A percentile compares a stretch with the other conserved stretches of the same genome.
These are phyloP conservation scores for Fusarium transvaalense DNA, from an alignment of 2,329 filamentous ascomycete genomes.

Conservation along the genomic window DNA sequence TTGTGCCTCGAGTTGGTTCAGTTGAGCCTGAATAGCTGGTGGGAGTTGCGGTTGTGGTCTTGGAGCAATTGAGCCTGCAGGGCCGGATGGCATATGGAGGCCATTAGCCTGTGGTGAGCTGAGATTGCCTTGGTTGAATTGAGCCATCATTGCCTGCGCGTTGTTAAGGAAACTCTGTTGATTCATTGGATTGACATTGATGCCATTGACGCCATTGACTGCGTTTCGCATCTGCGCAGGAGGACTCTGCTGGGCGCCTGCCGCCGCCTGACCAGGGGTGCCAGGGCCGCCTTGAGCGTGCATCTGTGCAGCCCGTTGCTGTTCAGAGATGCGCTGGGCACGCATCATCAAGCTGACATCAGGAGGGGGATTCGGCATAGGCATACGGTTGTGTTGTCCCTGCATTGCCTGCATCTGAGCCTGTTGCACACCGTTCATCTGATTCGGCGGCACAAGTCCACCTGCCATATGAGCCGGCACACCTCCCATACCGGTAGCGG, in stretches of 20 bases:
- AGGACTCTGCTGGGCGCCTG: constrained; percentile 56
- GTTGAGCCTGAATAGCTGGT: constrained; percentile 61
- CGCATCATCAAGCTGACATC: constrained; percentile 71
- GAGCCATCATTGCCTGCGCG: constrained; percentile 66
- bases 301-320: constrained; percentile 68
- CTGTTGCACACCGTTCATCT: constrained; percentile 75
- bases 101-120: constrained; percentile 61
- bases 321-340: constrained; percentile 74
- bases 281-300: constrained; percentile 55
- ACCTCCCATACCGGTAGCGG: constrained; percentile 64
- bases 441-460: constrained; percentile 66
- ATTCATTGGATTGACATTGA: constrained; percentile 58
- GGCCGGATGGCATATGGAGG: constrained; percentile 61
- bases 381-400: constrained; percentile 72
- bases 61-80: constrained; percentile 60
- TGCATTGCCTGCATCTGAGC: constrained; percentile 74
- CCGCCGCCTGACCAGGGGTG: constrained; percentile 49
- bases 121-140: constrained; percentile 57
- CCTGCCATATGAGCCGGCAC: constrained; percentile 64
- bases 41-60: constrained; percentile 60
- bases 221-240: constrained; percentile 59
- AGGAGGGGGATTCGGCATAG: constrained; percentile 57
- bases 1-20: constrained; percentile 65
- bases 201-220: constrained; percentile 51
- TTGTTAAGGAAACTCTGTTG: constrained; percentile 67